Evolutionary conservation across 371 early-diverging fungal genomes (phyloP).

Genomic region (Syncephalastrum sp.): DNA sequence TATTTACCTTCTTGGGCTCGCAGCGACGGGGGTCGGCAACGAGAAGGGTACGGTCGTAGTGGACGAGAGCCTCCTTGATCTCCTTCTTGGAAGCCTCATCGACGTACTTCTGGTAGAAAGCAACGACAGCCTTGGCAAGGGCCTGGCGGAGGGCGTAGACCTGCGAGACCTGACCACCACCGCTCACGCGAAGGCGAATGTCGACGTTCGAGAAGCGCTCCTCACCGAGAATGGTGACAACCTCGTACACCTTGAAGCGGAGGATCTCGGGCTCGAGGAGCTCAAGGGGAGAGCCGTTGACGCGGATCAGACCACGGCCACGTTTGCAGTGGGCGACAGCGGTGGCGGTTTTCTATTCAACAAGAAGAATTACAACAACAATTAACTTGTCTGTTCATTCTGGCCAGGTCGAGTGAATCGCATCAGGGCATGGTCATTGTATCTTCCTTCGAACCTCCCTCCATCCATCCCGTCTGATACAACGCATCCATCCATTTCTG

Average conservation of each 20-base stretch:
- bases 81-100: slow-evolving; percentile 99
- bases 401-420: too few species aligned
- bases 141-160: slow-evolving; percentile 99
- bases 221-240: slow-evolving; percentile 92
- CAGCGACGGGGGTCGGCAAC: slow-evolving; percentile 99
- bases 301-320: slow-evolving; percentile 91
- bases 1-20: slow-evolving; percentile 95
- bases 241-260: slow-evolving; percentile 96
- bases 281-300: slow-evolving; percentile 96
- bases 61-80: slow-evolving; percentile 90
- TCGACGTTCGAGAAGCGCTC: slow-evolving; percentile 93
- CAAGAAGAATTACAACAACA: not conserved
- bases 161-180: slow-evolving; percentile 95
- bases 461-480: too few species aligned
- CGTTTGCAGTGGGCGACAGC: slow-evolving; percentile 97
- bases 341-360: slow-evolving; percentile 93
- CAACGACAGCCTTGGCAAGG: slow-evolving; percentile 96
- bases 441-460: too few species aligned
- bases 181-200: slow-evolving; percentile 94
- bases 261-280: slow-evolving; percentile 94
- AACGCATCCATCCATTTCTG: too few species aligned
- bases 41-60: slow-evolving; percentile 96
- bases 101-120: slow-evolving; percentile 97
- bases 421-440: too few species aligned
- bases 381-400: too few species aligned